Evolutionary conservation across 768 basidiomycete genomes (phyloP).

Genomic region (Clitopilus hobsonii): DNA sequence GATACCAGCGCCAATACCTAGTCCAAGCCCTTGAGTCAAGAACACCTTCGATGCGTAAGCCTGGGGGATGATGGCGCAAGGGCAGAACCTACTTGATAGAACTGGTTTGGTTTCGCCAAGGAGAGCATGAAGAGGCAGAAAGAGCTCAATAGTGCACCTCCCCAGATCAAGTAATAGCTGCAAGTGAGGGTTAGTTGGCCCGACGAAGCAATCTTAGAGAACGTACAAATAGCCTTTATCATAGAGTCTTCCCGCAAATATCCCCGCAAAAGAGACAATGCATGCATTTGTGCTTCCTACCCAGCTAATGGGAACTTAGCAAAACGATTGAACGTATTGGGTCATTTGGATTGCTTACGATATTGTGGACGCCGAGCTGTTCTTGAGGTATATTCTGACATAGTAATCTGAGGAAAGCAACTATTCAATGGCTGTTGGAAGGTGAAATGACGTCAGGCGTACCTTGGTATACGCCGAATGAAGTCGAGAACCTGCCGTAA

Average conservation of each 20-base stretch:
- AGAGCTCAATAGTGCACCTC: background rate
- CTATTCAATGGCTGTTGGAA: too few species aligned
- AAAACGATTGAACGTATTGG: background rate
- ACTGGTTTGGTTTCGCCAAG: background rate
- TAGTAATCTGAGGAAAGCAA: background rate
- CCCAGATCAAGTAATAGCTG: background rate
- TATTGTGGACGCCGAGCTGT: background rate
- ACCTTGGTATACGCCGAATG: conserved; percentile 1
- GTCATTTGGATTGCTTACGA: background rate
- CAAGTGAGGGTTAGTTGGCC: background rate
- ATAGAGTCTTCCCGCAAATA: background rate
- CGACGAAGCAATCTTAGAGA: too few species aligned
- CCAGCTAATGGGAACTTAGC: background rate
- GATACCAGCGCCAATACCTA: conserved; percentile 37
- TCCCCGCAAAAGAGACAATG: background rate
- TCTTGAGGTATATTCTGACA: background rate
- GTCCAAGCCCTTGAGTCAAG: conserved; percentile 39
- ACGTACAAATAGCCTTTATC: conserved; percentile 1
- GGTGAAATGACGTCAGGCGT: too few species aligned
- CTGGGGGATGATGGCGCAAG: background rate
- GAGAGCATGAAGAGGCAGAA: conserved; percentile 3
- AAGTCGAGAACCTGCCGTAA: background rate
- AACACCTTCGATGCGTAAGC: conserved; percentile 24
- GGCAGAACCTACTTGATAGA: background rate
- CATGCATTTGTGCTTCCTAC: background rate